These are phyloP conservation scores for Amanita polypyramis DNA, from an alignment of 768 basidiomycete genomes.

Conservation along the genomic window DNA sequence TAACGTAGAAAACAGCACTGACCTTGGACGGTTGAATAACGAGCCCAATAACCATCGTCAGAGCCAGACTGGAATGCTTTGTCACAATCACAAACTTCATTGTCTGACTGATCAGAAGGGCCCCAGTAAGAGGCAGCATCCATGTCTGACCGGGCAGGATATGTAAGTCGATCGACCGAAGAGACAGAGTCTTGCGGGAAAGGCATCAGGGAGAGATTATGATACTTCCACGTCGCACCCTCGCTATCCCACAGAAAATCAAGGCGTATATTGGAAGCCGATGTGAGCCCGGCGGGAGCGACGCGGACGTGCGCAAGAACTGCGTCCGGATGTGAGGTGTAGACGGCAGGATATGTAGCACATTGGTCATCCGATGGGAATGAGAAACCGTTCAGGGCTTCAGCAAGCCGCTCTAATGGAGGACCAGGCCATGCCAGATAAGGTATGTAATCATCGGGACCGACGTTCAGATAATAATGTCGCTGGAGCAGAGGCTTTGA, in stretches of 20 bases:
- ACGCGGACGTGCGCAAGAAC: conserved; percentile 48
- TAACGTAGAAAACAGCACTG: no score
- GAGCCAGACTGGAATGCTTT: conserved; percentile 15
- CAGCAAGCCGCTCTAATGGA: conserved; percentile 16
- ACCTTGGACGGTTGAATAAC: conserved; percentile 65
- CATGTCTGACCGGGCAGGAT: conserved; percentile 21
- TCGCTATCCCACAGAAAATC: conserved; percentile 57
- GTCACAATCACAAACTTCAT: conserved; percentile 12
- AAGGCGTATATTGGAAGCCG: conserved; percentile 35
- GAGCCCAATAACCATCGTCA: conserved; percentile 71
- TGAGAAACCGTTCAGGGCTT: conserved; percentile 29
- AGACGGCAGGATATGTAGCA: conserved; percentile 17
- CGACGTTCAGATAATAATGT: conserved; percentile 52
- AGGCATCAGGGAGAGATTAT: conserved; percentile 60
- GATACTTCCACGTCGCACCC: conserved; percentile 50
- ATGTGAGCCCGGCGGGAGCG: conserved; percentile 19
- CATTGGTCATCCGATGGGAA: conserved; percentile 20
- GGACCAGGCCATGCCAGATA: conserved; percentile 64
- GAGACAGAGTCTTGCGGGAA: conserved; percentile 40
- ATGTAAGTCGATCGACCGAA: conserved; percentile 19
- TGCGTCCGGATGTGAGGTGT: conserved; percentile 38
- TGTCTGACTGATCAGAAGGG: conserved; percentile 38
- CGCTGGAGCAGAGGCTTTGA: conserved; percentile 50
- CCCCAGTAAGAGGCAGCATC: conserved; percentile 63
- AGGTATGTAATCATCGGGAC: conserved; percentile 34